Conservation (phyloP, 2,329 filamentous ascomycete species). For the Penicillium brasilianum region DNA sequence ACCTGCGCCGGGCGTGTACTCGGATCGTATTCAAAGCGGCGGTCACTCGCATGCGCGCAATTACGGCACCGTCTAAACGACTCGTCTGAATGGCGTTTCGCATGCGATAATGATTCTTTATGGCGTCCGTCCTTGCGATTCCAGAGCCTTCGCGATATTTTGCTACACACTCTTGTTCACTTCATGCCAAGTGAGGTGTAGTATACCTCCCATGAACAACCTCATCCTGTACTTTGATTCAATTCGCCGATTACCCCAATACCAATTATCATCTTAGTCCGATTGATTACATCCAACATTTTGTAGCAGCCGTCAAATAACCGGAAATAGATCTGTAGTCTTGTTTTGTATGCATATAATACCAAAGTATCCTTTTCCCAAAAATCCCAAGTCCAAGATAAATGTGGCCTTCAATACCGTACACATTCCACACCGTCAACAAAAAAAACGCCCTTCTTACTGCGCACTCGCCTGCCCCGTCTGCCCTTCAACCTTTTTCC, state of each 20-base stretch:
- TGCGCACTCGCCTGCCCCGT: conserved; percentile 14
- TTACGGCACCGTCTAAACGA: conserved; percentile 34
- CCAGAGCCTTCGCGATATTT: neutral
- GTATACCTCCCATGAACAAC: neutral
- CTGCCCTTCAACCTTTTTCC: conserved; percentile 37
- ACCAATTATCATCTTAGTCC: neutral
- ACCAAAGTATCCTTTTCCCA: neutral
- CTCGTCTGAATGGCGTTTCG: too few relatives aligned
- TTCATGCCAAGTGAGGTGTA: too few relatives aligned
- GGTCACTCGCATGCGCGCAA: conserved; percentile 29
- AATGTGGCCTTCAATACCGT: neutral
- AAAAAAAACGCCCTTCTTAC: neutral
- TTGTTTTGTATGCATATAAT: neutral
- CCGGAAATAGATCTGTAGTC: neutral
- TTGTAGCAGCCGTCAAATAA: neutral
- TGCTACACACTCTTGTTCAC: too few relatives aligned
- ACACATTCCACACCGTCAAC: neutral
- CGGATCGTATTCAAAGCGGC: conserved; percentile 47
- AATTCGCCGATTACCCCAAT: neutral
- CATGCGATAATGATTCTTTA: neutral
- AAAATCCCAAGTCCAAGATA: neutral
- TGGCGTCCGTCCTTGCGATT: neutral
- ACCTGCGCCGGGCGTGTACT: conserved; percentile 47
- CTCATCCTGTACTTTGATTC: too few relatives aligned
- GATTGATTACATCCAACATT: neutral